Conservation (phyloP, 805 yeast species). For the Saturnispora sanitii region DNA sequence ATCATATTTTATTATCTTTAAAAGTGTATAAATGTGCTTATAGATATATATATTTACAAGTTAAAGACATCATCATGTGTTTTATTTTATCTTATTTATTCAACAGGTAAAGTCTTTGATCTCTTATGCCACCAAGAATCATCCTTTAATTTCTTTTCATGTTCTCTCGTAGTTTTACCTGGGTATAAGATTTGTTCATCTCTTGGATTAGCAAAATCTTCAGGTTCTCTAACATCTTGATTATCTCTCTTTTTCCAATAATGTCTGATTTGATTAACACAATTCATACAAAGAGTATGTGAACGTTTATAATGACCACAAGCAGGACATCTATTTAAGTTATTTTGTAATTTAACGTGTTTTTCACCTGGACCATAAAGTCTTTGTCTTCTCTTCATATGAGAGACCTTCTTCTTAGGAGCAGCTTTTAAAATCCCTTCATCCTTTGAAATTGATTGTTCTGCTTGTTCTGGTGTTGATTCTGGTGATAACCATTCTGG, state of each 20-base stretch:
- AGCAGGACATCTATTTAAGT: conserved; percentile 85
- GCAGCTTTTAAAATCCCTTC: conserved; percentile 79
- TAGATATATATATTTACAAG: background rate
- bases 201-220: conserved; percentile 40
- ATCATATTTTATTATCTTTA: background rate
- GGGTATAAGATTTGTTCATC: conserved; percentile 68
- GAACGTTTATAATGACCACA: conserved; percentile 90
- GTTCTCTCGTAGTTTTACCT: conserved; percentile 45
- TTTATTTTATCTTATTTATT: conserved; percentile 15
- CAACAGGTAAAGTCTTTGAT: conserved; percentile 46
- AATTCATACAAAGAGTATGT: conserved; percentile 86
- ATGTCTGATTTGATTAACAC: conserved; percentile 71
- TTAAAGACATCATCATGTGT: background rate
- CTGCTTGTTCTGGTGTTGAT: conserved; percentile 32
- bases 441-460: conserved; percentile 36
- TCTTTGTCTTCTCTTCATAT: conserved; percentile 75
- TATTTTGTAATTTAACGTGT: conserved; percentile 64
- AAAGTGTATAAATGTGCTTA: background rate
- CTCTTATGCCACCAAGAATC: conserved; percentile 48
- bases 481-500: conserved; percentile 31
- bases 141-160: conserved; percentile 38
- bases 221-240: conserved; percentile 23
- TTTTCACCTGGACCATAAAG: conserved; percentile 75
- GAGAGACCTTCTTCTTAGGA: conserved; percentile 89
- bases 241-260: conserved; percentile 44